Evolutionary conservation across 192 early-diverging fungal species (phyloP).

Genomic region (Chytriomyces sp.): DNA sequence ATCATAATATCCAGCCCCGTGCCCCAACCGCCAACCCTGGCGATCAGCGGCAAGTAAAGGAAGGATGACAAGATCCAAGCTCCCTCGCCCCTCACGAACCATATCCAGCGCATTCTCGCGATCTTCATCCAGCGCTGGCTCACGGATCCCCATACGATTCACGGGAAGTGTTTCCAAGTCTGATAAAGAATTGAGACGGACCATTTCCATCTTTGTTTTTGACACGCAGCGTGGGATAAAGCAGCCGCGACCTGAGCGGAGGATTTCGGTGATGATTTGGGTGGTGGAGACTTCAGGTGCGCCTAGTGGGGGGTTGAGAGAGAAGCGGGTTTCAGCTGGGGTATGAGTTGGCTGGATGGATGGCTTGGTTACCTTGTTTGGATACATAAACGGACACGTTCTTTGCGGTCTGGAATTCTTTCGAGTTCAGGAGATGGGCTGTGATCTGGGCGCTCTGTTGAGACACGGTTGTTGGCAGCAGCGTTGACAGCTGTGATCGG

Average conservation of each 20-base stretch:
- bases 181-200: slow-evolving; percentile 3
- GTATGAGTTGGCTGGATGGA: not conserved
- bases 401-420: slow-evolving; percentile 10
- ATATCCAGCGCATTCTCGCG: slow-evolving; percentile 13
- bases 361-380: slow-evolving; percentile 8
- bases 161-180: slow-evolving; percentile 25
- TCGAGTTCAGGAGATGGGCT: not conserved
- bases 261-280: slow-evolving; percentile 5
- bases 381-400: slow-evolving; percentile 18
- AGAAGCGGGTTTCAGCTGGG: not conserved
- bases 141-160: slow-evolving; percentile 36
- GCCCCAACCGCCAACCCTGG: slow-evolving; percentile 30
- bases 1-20: slow-evolving; percentile 36
- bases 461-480: not conserved
- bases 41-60: slow-evolving; percentile 20
- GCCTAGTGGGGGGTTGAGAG: not conserved
- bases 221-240: slow-evolving; percentile 38
- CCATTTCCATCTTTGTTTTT: slow-evolving; percentile 36
- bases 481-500: not conserved
- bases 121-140: slow-evolving; percentile 25
- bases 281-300: slow-evolving; percentile 24
- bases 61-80: slow-evolving; percentile 20
- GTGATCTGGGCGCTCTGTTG: not conserved
- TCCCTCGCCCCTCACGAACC: not conserved
- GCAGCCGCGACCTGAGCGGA: slow-evolving; percentile 1